Conservation (phyloP, 2,329 filamentous ascomycete genomes). For the Botrytis porri region DNA sequence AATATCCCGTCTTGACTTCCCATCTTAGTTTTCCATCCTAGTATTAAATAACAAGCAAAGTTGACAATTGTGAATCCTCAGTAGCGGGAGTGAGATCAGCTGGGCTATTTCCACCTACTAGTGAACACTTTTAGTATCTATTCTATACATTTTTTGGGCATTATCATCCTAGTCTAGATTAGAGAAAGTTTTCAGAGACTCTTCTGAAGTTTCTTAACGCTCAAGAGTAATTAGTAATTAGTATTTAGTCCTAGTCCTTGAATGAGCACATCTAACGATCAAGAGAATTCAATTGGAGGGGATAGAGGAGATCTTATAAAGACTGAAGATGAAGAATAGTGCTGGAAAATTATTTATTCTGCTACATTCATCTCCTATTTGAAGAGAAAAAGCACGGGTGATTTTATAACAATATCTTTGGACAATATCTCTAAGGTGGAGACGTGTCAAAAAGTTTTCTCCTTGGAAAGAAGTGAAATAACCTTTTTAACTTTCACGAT, state of each 20-base stretch:
- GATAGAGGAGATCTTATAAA: too few relatives aligned
- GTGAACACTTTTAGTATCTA: not conserved
- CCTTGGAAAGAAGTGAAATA: too few relatives aligned
- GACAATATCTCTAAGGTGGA: too few relatives aligned
- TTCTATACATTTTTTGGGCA: not conserved
- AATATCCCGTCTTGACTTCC: not conserved
- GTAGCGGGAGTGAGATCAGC: not conserved
- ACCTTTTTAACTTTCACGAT: too few relatives aligned
- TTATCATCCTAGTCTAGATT: not conserved
- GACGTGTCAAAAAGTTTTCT: too few relatives aligned
- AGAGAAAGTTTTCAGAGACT: not conserved
- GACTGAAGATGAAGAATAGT: too few relatives aligned
- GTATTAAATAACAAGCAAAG: not conserved
- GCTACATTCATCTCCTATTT: too few relatives aligned
- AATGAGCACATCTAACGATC: not conserved
- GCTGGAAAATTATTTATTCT: too few relatives aligned
- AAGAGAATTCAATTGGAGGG: not conserved
- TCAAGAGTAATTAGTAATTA: not conserved
- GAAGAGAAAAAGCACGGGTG: too few relatives aligned
- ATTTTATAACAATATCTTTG: too few relatives aligned
- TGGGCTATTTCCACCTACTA: not conserved
- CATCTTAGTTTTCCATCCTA: not conserved
- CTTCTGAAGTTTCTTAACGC: fast-evolving
- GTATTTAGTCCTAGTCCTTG: not conserved
- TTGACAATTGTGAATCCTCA: not conserved